Conservation (phyloP, 2,329 filamentous ascomycete species). For the Trichoderma hamatum region DNA sequence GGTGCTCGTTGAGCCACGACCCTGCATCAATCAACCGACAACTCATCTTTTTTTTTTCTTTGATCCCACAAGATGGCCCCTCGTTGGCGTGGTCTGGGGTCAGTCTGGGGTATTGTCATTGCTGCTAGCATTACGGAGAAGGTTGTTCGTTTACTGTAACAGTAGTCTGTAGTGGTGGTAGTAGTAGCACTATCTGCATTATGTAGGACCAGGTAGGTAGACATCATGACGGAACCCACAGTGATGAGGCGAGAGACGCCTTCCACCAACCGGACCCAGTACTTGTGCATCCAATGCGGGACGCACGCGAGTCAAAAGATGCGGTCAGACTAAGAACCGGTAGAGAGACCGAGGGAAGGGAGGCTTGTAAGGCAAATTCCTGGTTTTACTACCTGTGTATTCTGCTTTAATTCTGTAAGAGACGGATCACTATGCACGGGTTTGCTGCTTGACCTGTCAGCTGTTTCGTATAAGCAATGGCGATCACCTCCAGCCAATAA, state of each 20-base stretch:
- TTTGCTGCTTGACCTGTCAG: background rate
- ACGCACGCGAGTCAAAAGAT: background rate
- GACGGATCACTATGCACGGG: too few species aligned
- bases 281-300: background rate
- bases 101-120: slow-evolving; percentile 19
- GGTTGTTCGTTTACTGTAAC: background rate
- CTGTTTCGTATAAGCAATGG: background rate
- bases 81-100: slow-evolving; percentile 19
- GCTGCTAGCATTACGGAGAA: too few species aligned
- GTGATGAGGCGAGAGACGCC: slow-evolving; percentile 1
- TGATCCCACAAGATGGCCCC: background rate
- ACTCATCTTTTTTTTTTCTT: slow-evolving; percentile 1
- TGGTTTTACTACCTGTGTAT: too few species aligned
- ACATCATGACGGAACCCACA: slow-evolving; percentile 6
- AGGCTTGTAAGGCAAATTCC: too few species aligned
- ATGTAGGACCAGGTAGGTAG: background rate
- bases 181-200: background rate
- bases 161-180: background rate
- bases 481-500: background rate
- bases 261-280: background rate
- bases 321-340: background rate
- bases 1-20: slow-evolving; percentile 6
- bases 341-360: background rate
- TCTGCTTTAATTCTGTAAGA: too few species aligned
- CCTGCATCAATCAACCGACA: background rate